Evolutionary conservation across 164 flowering plant genomes (phyloP), one percentile per base, ranked within the genome.

Genomic region (Kingdonia uniflora): DNA sequence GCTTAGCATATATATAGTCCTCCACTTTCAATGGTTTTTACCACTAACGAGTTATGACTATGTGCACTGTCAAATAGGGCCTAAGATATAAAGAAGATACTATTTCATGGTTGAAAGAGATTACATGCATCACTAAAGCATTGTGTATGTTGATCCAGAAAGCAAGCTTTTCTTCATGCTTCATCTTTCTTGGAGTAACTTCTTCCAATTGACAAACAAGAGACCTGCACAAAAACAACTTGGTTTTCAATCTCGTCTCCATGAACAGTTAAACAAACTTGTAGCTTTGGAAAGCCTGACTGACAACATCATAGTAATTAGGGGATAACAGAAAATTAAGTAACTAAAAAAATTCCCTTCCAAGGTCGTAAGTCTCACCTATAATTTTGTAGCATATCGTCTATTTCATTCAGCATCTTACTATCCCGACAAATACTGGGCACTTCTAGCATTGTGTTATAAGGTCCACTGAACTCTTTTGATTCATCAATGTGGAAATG

Each of bases 81-180:
- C 8, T 3, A 29, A 29, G 35, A 3, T 29, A 29, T 29, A 8
- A 29, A 29, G 35, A 8, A 8, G 35, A 29, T 29, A 29, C 35
- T 29, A 4, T 29, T 3, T 8, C 8, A 8, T 29, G 35, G 4
- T 4, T 29, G 8, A 29, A 29, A 29, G 8, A 8, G 47, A 56
- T 69, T 86, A 92, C 99, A 81, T 88, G 99, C 99, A 92, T 92
- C 79, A 82, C 89, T 68, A 92, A 69, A 4, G 96, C 81, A 70
- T 92, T 88, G 62, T 92, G 96, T 63, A 84, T 65, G 58, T 92
- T 92, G 55, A 87, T 82, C 99, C 99, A 92, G 64, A 92, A 92
- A 19, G 99, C 95, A 52, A 92, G 77, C 79, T 80, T 88, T 68
- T 92, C 96, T 52, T 78, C 88, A 19, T 80, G 84, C 26, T 72